Conservation (phyloP, 306 rosid species). For the Castanospermum australe region DNA sequence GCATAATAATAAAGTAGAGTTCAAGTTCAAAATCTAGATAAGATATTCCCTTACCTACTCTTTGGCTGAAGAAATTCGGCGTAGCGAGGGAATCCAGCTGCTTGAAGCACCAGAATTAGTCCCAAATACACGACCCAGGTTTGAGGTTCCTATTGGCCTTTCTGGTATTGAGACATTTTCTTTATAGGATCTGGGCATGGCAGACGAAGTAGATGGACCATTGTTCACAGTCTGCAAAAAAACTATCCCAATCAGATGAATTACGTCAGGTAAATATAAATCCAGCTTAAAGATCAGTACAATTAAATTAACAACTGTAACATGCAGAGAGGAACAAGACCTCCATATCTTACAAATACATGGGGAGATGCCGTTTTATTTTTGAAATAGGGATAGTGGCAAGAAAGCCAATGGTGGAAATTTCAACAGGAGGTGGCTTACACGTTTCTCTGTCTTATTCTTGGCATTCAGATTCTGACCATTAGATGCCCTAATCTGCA, state of each 20-base stretch:
- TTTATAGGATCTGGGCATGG: not conserved
- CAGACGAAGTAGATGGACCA: slow-evolving; percentile 34
- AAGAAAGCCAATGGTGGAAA: not conserved
- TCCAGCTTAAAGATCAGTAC: not conserved
- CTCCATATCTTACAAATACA: not conserved
- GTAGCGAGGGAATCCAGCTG: slow-evolving; percentile 40
- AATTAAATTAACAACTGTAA: not conserved
- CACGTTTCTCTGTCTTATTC: slow-evolving; percentile 33
- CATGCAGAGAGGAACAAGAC: not conserved
- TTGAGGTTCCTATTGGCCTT: slow-evolving; percentile 9
- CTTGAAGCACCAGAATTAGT: slow-evolving; percentile 25
- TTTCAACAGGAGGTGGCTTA: slow-evolving; percentile 26
- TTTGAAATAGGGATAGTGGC: not conserved
- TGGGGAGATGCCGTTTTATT: not conserved
- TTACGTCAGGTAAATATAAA: not conserved
- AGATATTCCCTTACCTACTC: slow-evolving; percentile 27
- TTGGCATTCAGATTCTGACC: slow-evolving; percentile 36
- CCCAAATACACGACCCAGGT: slow-evolving; percentile 11
- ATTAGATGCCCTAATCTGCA: slow-evolving; percentile 37
- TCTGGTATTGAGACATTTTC: slow-evolving; percentile 27
- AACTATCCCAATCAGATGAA: slow-evolving; percentile 6
- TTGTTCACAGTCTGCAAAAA: slow-evolving; percentile 41
- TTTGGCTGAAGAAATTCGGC: slow-evolving; percentile 42
- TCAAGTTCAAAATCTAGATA: not conserved
- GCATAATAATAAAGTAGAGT: not conserved